Evolutionary conservation across 2,329 filamentous ascomycete species (phyloP).

Genomic region (Myotisia sp.): DNA sequence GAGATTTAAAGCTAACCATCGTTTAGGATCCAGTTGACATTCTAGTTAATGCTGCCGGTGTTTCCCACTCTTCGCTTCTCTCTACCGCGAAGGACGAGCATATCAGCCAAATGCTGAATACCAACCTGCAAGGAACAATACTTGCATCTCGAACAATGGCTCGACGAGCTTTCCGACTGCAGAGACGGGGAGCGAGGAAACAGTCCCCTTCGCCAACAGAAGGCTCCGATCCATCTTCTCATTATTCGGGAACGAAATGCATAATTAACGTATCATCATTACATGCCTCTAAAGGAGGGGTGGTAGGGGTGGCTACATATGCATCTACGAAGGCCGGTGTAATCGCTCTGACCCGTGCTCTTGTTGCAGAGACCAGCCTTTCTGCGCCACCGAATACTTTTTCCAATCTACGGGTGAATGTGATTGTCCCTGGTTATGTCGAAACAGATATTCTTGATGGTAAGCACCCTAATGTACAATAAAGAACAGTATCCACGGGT

Average conservation of each 20-base stretch:
- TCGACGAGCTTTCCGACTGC: slow-evolving; percentile 22
- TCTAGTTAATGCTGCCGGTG: slow-evolving; percentile 67
- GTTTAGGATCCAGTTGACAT: slow-evolving; percentile 35
- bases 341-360: slow-evolving; percentile 40
- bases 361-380: slow-evolving; percentile 33
- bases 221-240: slow-evolving; percentile 40
- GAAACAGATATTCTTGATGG: slow-evolving; percentile 64
- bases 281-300: slow-evolving; percentile 53
- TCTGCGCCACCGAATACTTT: slow-evolving; percentile 51
- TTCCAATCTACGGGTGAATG: slow-evolving; percentile 59
- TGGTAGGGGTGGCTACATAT: slow-evolving; percentile 54
- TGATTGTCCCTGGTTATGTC: slow-evolving; percentile 70
- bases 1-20: slow-evolving; percentile 1
- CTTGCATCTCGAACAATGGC: slow-evolving; percentile 27
- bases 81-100: slow-evolving; percentile 37
- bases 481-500: too few relatives aligned
- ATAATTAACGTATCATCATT: slow-evolving; percentile 75
- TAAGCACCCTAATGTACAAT: too few relatives aligned
- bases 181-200: slow-evolving; percentile 17
- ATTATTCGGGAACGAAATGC: slow-evolving; percentile 43
- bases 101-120: slow-evolving; percentile 47
- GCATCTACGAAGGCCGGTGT: slow-evolving; percentile 70
- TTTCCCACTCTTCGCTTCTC: slow-evolving; percentile 53
- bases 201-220: slow-evolving; percentile 9
- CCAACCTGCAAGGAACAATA: slow-evolving; percentile 47